Base-by-base conservation (phyloP, 805 yeast genomes). In the Candida rishiriensis region DNA sequence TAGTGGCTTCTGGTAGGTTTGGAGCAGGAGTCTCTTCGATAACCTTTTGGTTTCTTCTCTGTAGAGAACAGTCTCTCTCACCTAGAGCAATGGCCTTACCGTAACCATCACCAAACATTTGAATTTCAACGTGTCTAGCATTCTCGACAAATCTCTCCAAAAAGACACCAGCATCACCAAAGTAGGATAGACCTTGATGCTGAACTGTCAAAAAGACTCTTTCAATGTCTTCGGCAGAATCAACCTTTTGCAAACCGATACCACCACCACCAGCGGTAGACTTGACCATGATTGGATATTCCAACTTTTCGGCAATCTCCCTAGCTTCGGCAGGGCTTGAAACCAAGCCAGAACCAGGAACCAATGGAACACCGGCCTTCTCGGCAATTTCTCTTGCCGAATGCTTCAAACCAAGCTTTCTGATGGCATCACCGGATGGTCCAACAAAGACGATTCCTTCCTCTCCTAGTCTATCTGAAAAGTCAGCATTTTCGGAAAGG, bases 261-360 rank as follows among this genome's bases (percentile, higher is more conserved):
- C 99, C 99, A 66, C 99, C 99, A 60, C 99, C 99, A 63, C 99
- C 99, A 21, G 98, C 98, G 49, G 99, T 93, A 21, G 96, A 85
- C 67, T 91, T 91, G 40, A 93, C 87, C 98, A 91, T 91, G 30
- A 91, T 79, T 28, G 98, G 98, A 57, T 88, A 93, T 45, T 77
- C 85, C 40, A 91, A 71, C 55, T 76, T 69, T 14, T 78, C 81
- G 13, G 97, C 98, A 50, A 83, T 77, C 48, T 69, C 73, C 45
- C 73, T 71, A 3, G 98, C 98, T 56, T 86, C 96, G 10, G 75
- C 75, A 11, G 90, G 74, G 49, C 78, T 69, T 2, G 76, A 69
- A 32, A 91, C 81, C 53, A 93, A 73, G 9, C 88, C 95, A 13
- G 97, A 86, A 40, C 99, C 99, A n/a, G 99, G 98, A 46, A 90